These are phyloP conservation scores for Achlya hypogyna DNA, from an alignment of 352 stramenopile species.

Conservation along the genomic window DNA sequence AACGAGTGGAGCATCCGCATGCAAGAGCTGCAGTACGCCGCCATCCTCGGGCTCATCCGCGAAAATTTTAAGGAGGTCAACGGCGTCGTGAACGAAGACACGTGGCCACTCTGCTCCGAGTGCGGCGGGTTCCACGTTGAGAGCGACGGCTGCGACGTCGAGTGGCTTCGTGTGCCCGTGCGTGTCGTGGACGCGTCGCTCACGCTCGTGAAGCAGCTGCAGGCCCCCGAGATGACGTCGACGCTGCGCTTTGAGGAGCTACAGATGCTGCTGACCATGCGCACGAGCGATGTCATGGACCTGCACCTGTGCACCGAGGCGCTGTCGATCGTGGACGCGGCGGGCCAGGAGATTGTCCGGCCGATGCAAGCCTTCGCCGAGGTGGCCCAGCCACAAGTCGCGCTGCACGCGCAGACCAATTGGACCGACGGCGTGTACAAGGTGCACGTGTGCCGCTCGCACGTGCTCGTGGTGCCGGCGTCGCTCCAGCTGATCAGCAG, in stretches of 20 bases:
- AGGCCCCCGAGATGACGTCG: slow-evolving; percentile 31
- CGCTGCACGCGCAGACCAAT: slow-evolving; percentile 57
- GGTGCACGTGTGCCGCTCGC: slow-evolving; percentile 58
- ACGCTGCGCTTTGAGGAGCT: slow-evolving; percentile 78
- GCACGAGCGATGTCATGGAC: slow-evolving; percentile 76
- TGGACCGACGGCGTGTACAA: slow-evolving; percentile 69
- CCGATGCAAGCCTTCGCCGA: slow-evolving; percentile 46
- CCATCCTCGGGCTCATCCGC: slow-evolving; percentile 70
- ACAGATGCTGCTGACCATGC: slow-evolving; percentile 61
- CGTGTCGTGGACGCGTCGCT: slow-evolving; percentile 67
- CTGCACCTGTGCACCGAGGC: slow-evolving; percentile 47
- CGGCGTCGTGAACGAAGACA: slow-evolving; percentile 67
- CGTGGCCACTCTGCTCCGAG: slow-evolving; percentile 48
- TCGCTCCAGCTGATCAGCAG: slow-evolving; percentile 46
- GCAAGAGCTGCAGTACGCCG: slow-evolving; percentile 52
- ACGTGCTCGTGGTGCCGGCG: slow-evolving; percentile 64
- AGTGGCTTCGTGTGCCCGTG: slow-evolving; percentile 74
- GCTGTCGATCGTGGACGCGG: slow-evolving; percentile 46
- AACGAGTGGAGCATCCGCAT: slow-evolving; percentile 72
- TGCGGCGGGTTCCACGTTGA: slow-evolving; percentile 65
- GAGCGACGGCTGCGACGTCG: slow-evolving; percentile 47
- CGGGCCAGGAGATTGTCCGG: slow-evolving; percentile 53
- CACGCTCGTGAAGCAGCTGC: slow-evolving; percentile 46
- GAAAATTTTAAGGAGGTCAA: slow-evolving; percentile 82
- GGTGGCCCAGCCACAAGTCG: slow-evolving; percentile 46